These are phyloP conservation scores for Neurospora sublineolata DNA, from an alignment of 495 filamentous ascomycete genomes.

Conservation along the genomic window DNA sequence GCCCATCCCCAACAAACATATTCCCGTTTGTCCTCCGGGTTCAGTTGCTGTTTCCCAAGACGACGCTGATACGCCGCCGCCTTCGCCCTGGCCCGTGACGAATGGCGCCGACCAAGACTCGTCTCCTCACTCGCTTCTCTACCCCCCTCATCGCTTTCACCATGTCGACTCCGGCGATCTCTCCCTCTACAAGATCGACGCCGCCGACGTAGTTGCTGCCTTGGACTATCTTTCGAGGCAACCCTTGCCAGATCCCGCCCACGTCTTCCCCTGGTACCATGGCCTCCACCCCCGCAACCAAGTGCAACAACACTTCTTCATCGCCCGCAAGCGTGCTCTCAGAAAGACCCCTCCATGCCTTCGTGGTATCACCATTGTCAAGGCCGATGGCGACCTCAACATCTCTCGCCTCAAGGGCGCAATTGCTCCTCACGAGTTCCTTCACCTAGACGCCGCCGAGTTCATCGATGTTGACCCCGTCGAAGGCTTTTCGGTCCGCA, in stretches of 20 bases:
- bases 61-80: conserved; percentile 53
- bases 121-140: conserved; percentile 53
- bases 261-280: conserved; percentile 95
- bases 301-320: conserved; percentile 82
- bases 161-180: conserved; percentile 43
- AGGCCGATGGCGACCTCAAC: conserved; percentile 70
- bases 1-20: conserved; percentile 80
- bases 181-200: conserved; percentile 62
- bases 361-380: conserved; percentile 75
- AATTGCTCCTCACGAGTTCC: conserved; percentile 65
- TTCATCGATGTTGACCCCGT: conserved; percentile 72
- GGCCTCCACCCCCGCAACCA: conserved; percentile 85
- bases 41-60: conserved; percentile 51
- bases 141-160: conserved; percentile 54
- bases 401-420: conserved; percentile 76
- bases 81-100: conserved; percentile 33
- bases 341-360: conserved; percentile 68
- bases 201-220: conserved; percentile 54
- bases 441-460: conserved; percentile 36
- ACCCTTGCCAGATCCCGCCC: conserved; percentile 67
- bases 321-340: conserved; percentile 56
- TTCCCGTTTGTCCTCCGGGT: conserved; percentile 74
- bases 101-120: conserved; percentile 33
- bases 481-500: conserved; percentile 75
- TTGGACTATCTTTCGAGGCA: conserved; percentile 64